Evolutionary conservation across 2,329 filamentous ascomycete species (phyloP).

Genomic region (Colletotrichum limetticola): DNA sequence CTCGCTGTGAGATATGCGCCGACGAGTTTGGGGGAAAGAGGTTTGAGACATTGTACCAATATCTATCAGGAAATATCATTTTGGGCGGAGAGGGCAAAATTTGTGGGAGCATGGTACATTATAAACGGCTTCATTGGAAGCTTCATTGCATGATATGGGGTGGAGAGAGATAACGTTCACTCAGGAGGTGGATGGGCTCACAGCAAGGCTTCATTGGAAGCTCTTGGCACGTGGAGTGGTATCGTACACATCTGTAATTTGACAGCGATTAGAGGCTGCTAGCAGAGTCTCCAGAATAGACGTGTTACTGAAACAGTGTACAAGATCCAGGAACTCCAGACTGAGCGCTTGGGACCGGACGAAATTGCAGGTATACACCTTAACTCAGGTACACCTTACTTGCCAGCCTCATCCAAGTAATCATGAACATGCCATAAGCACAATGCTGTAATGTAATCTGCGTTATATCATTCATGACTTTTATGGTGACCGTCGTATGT

Average conservation of each 20-base stretch:
- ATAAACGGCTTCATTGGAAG: background rate
- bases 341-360: too few relatives aligned
- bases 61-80: slow-evolving; percentile 3
- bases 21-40: background rate
- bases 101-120: background rate
- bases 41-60: background rate
- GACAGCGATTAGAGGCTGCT: background rate
- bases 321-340: background rate
- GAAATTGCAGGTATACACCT: background rate
- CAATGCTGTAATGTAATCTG: slow-evolving; percentile 3
- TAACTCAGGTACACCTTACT: too few relatives aligned
- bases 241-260: slow-evolving; percentile 6
- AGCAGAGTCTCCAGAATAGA: too few relatives aligned
- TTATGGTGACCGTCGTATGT: slow-evolving; percentile 30
- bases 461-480: slow-evolving; percentile 36
- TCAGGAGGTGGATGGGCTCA: background rate
- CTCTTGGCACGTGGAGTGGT: background rate
- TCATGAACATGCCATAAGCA: background rate
- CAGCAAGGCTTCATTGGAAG: slow-evolving; percentile 1
- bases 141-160: background rate
- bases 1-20: too few relatives aligned
- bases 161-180: background rate
- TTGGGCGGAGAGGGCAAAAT: background rate
- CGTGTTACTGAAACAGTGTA: too few relatives aligned
- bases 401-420: background rate